A percentile compares a stretch with the other conserved stretches of the same genome.
These are phyloP conservation scores for Penicillium riverlandense DNA, from an alignment of 495 filamentous ascomycete genomes.

Conservation along the genomic window DNA sequence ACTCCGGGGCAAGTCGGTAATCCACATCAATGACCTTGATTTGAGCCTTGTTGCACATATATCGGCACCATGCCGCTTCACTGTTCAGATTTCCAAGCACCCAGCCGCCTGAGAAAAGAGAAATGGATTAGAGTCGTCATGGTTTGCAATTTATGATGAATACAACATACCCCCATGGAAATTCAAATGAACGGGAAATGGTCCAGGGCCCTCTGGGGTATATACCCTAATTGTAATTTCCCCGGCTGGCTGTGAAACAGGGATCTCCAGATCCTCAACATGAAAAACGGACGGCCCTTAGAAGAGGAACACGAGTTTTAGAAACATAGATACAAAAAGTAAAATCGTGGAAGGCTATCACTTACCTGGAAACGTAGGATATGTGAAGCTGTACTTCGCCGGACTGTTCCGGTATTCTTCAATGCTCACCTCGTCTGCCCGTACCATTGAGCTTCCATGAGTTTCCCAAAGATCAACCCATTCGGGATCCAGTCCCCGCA, in stretches of 20 bases:
- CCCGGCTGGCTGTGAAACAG: slow-evolving; percentile 24
- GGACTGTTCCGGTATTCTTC: slow-evolving; percentile 28
- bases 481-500: slow-evolving; percentile 8
- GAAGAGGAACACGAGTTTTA: too few relatives aligned
- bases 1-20: slow-evolving; percentile 25
- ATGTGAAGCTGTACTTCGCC: slow-evolving; percentile 24
- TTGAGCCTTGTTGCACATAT: slow-evolving; percentile 33
- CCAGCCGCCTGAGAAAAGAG: slow-evolving; percentile 26
- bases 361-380: slow-evolving; percentile 25
- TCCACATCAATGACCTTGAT: slow-evolving; percentile 36
- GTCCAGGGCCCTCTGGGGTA: slow-evolving; percentile 22
- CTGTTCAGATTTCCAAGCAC: slow-evolving; percentile 34
- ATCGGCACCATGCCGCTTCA: slow-evolving; percentile 32
- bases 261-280: slow-evolving; percentile 19
- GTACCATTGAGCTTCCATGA: slow-evolving; percentile 8
- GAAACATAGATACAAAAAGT: too few relatives aligned
- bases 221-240: slow-evolving; percentile 33
- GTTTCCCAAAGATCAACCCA: slow-evolving; percentile 12
- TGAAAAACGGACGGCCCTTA: slow-evolving; percentile 24
- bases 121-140: not conserved
- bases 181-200: slow-evolving; percentile 37
- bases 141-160: not conserved
- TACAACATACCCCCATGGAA: slow-evolving; percentile 24
- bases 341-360: not conserved
- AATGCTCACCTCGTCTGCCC: slow-evolving; percentile 18